A percentile compares a stretch with the other conserved stretches of the same genome.
phyloP scores from a whole-genome alignment of 495 filamentous ascomycete species.

The Coniosporium apollinis region DNA sequence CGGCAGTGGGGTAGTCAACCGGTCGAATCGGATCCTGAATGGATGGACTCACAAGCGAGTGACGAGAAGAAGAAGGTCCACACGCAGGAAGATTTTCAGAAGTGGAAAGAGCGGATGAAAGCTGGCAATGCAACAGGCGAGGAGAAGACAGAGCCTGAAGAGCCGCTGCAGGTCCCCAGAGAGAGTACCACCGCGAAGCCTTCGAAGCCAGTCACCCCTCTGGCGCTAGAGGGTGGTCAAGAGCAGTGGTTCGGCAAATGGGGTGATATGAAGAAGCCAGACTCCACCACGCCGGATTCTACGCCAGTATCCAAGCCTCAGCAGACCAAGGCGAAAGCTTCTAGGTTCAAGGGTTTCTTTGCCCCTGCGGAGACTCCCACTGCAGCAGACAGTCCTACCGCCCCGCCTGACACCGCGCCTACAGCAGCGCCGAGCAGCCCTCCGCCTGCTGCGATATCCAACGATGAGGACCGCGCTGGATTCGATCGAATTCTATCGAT shows the following conservation, averaged over 20 bases:
- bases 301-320: conserved; percentile 6
- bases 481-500: conserved; percentile 81
- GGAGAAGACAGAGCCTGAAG: conserved; percentile 32
- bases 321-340: conserved; percentile 37
- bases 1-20: conserved; percentile 16
- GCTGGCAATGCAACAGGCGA: conserved; percentile 30
- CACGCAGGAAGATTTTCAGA: conserved; percentile 84
- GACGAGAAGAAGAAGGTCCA: conserved; percentile 32
- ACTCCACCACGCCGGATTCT: conserved; percentile 1
- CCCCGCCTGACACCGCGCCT: too few species aligned
- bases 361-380: conserved; percentile 38
- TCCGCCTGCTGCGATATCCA: conserved; percentile 24
- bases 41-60: conserved; percentile 26
- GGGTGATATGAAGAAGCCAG: conserved; percentile 28
- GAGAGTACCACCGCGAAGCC: too few species aligned
- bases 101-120: conserved; percentile 90
- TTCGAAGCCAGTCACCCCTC: conserved; percentile 33
- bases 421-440: conserved; percentile 15
- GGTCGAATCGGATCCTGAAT: conserved; percentile 43
- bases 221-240: conserved; percentile 46
- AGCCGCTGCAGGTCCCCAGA: conserved; percentile 11
- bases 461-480: conserved; percentile 66
- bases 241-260: conserved; percentile 73
- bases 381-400: too few species aligned
- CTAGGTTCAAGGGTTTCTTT: conserved; percentile 76